Evolutionary conservation across 169 alveolate species (phyloP).

Genomic region (Plasmodium coatneyi): DNA sequence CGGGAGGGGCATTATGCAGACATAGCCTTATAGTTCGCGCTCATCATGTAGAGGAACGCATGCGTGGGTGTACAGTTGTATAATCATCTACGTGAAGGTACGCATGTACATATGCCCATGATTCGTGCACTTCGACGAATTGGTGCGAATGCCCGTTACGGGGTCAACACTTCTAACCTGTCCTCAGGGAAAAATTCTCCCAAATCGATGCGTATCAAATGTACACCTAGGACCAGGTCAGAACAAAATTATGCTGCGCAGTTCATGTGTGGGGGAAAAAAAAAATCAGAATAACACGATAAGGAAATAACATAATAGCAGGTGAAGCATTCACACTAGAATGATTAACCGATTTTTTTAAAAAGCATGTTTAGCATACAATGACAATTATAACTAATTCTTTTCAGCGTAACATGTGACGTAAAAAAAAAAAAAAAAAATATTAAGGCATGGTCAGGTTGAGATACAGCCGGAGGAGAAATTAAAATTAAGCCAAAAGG

Average conservation of each 20-base stretch:
- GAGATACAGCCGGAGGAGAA: background rate
- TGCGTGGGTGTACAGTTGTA: background rate
- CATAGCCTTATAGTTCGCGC: background rate
- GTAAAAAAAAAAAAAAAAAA: background rate
- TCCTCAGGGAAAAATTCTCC: background rate
- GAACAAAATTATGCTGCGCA: background rate
- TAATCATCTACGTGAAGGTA: background rate
- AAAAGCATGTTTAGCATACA: background rate
- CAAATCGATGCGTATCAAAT: background rate
- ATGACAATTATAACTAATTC: background rate
- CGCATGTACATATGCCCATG: background rate
- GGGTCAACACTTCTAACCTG: background rate
- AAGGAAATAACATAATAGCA: background rate
- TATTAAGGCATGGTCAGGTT: background rate
- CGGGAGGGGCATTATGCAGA: background rate
- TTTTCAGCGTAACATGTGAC: background rate
- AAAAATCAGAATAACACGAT: background rate
- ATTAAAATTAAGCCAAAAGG: background rate
- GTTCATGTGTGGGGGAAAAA: background rate
- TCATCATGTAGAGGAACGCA: background rate
- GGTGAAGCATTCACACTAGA: background rate
- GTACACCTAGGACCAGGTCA: background rate
- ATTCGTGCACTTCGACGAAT: background rate
- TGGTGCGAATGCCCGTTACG: background rate
- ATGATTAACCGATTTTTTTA: background rate